Percentiles rank a stretch among this genome's conserved stretches.
Conservation (phyloP, 2,329 filamentous ascomycete species). For the Fusarium miscanthi region DNA sequence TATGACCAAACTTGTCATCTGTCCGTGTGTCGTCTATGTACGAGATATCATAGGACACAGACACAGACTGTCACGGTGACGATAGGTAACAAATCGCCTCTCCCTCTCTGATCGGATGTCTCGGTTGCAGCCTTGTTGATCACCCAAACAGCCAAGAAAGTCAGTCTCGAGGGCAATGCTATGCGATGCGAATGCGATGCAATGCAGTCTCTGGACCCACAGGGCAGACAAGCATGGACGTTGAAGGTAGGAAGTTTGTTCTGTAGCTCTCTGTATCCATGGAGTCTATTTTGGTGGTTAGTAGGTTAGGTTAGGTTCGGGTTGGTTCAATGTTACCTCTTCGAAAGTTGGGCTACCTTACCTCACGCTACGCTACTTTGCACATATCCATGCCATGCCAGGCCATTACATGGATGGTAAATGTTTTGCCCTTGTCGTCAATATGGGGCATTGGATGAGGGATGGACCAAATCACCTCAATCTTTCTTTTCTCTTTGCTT, state of each 20-base stretch:
- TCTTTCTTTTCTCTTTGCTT: constrained; percentile 25
- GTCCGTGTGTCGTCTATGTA: not conserved
- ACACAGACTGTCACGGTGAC: constrained; percentile 19
- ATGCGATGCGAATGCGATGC: not conserved
- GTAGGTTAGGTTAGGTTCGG: constrained; percentile 1
- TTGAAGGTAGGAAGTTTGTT: constrained; percentile 21
- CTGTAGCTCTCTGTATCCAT: not conserved
- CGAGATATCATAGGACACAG: constrained; percentile 19
- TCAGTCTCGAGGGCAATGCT: not conserved
- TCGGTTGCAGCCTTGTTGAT: constrained; percentile 31
- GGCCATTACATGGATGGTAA: constrained; percentile 36
- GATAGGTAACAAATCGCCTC: not conserved
- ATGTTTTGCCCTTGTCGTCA: constrained; percentile 35
- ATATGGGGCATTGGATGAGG: constrained; percentile 30
- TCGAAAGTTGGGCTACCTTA: constrained; percentile 1
- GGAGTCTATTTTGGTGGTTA: constrained; percentile 3
- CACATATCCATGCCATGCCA: constrained; percentile 34
- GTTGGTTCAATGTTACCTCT: constrained; percentile 26
- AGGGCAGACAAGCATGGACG: constrained; percentile 6
- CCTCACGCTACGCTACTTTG: constrained; percentile 13
- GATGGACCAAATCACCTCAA: constrained; percentile 5
- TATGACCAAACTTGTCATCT: not conserved
- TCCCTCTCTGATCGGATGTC: constrained; percentile 25
- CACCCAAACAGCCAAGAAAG: constrained; percentile 21
- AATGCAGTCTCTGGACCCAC: constrained; percentile 23